These are phyloP conservation scores for Leishmania amazonensis DNA, from an alignment of 208 protist genomes.

Conservation along the genomic window DNA sequence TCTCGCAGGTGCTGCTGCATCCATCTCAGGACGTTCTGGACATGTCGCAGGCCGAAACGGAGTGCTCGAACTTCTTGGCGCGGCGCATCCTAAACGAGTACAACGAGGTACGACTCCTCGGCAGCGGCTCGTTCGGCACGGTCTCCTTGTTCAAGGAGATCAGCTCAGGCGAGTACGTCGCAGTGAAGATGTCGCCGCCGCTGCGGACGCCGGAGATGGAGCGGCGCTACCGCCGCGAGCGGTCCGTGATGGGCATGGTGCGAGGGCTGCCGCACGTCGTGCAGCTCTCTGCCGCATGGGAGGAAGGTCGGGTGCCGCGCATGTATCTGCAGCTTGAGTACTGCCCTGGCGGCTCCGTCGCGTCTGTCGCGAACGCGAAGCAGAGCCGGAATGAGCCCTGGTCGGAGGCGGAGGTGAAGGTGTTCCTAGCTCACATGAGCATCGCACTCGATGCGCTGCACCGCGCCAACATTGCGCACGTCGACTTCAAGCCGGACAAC, in stretches of 20 bases:
- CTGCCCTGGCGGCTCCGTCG: slow-evolving; percentile 81
- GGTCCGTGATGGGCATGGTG: slow-evolving; percentile 55
- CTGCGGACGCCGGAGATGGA: slow-evolving; percentile 39
- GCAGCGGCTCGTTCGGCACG: slow-evolving; percentile 73
- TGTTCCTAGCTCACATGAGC: slow-evolving; percentile 85
- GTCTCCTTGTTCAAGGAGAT: slow-evolving; percentile 83
- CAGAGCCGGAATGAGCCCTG: slow-evolving; percentile 52
- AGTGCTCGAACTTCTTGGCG: slow-evolving; percentile 74
- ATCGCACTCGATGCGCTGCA: slow-evolving; percentile 90
- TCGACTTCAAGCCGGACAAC: slow-evolving; percentile 96
- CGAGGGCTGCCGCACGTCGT: slow-evolving; percentile 78
- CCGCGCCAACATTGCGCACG: slow-evolving; percentile 79
- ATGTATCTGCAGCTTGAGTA: slow-evolving; percentile 88
- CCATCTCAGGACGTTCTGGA: slow-evolving; percentile 55
- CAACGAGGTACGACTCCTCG: slow-evolving; percentile 78
- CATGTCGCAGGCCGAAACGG: slow-evolving; percentile 82
- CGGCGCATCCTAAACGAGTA: slow-evolving; percentile 80
- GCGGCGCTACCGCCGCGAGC: slow-evolving; percentile 67
- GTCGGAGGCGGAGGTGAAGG: slow-evolving; percentile 75
- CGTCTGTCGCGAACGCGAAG: slow-evolving; percentile 45
- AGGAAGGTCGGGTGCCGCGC: slow-evolving; percentile 67
- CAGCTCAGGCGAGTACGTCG: slow-evolving; percentile 67
- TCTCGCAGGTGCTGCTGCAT: slow-evolving; percentile 42
- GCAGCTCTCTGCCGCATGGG: slow-evolving; percentile 76
- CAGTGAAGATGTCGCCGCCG: slow-evolving; percentile 76